Evolutionary conservation across 208 protist genomes (phyloP), one percentile per base, ranked within the genome.

Genomic region (Acanthamoeba rhysodes): DNA sequence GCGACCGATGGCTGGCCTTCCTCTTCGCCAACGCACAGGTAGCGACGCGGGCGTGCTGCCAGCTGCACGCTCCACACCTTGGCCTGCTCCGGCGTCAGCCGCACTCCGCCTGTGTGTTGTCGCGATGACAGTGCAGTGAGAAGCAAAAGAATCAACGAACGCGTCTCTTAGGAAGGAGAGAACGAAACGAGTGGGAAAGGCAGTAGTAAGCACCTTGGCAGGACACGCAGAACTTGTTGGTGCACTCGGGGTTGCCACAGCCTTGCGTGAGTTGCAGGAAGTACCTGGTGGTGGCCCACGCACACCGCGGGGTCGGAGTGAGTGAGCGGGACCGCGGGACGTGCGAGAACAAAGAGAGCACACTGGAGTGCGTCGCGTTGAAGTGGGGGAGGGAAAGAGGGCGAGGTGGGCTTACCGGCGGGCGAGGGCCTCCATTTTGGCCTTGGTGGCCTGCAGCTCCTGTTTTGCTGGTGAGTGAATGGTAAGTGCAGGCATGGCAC

Each of bases 31-130:
- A 90, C 29, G 34, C 87, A 93, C 62, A 93, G 62, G 87, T 76
- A 93, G 29, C 57, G 87, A 18, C 87, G 87, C 37, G 87, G 87
- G 59, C 87, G 37, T 6, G 87, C 55, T 12, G 87, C 87, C 64
- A 93, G 41, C 87, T 93, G 87, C 14, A 93, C 64, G 62, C 87
- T 93, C 87, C 87, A 93, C 37, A 93, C 87, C 16, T 78, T 76
- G n/a, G 87, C 87, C n/a, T 93, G 87, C 45, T 93, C 87, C 18
- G 87, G 87, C 29, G 59, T 93, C 14, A 93, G 45, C 16, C 64
- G 37, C 87, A 93, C 55, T 53, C 87, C 57, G n/a, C 34, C 87
- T 93, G 6, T 90, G 82, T 41, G 27, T 18, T 32, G 59, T 68
- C 24, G 66, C 14, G 66, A 37, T 74, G 9, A n/a, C n/a, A n/a